phyloP scores from a whole-genome alignment of 495 filamentous ascomycete genomes.

The Tuber brumale region DNA sequence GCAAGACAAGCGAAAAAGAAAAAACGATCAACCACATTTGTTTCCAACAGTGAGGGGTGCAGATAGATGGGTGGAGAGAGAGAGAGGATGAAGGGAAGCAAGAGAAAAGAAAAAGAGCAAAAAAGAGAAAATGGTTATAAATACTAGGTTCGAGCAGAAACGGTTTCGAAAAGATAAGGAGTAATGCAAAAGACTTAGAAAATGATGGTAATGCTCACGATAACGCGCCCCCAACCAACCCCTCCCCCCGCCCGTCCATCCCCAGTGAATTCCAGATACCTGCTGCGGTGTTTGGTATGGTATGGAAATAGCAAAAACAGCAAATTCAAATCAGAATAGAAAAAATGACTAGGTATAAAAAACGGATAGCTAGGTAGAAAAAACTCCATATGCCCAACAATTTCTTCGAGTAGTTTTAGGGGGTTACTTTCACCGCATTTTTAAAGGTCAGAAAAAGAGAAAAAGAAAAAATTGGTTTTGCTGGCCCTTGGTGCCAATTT shows the following conservation, averaged over 20 bases:
- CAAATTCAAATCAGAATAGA: neutral
- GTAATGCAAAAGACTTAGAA: slow-evolving; percentile 17
- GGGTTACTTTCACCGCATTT: slow-evolving; percentile 32
- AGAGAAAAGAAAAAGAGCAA: slow-evolving; percentile 7
- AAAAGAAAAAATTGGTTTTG: neutral
- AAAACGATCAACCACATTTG: slow-evolving; percentile 13
- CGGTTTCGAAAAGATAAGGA: slow-evolving; percentile 23
- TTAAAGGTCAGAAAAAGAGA: slow-evolving; percentile 6
- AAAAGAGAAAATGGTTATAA: slow-evolving; percentile 20
- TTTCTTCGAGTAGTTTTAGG: slow-evolving; percentile 30
- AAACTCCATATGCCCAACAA: slow-evolving; percentile 36
- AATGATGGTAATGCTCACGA: neutral
- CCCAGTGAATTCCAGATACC: slow-evolving; percentile 2
- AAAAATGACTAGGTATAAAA: slow-evolving; percentile 1
- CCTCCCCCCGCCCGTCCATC: neutral
- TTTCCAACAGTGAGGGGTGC: slow-evolving; percentile 23
- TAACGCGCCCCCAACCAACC: neutral
- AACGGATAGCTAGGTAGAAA: slow-evolving; percentile 9
- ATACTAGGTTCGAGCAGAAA: slow-evolving; percentile 28
- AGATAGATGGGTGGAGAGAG: slow-evolving; percentile 21
- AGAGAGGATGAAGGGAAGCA: slow-evolving; percentile 20
- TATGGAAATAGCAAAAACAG: slow-evolving; percentile 5
- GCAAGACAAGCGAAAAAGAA: slow-evolving; percentile 25
- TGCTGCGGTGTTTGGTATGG: neutral
- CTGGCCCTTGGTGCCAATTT: slow-evolving; percentile 18